Percentiles rank a stretch among this genome's conserved stretches.
Conservation (phyloP, 768 basidiomycete species). For the Ramaria sp. region DNA sequence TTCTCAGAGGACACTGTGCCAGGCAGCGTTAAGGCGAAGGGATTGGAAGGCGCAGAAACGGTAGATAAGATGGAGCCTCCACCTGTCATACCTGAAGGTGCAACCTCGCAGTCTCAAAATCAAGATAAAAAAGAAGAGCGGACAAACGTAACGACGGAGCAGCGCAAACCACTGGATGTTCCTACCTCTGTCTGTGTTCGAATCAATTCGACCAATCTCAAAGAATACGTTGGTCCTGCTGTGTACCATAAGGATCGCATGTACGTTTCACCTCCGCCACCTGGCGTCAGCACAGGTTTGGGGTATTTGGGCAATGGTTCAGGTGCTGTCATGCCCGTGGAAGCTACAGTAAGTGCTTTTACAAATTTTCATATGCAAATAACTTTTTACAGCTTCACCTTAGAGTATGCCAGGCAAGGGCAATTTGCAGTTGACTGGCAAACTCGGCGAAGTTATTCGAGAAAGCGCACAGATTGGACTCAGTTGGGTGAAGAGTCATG, state of each 20-base stretch:
- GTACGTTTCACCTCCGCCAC: constrained; percentile 70
- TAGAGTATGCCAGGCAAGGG: constrained; percentile 98
- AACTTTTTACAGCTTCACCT: background rate
- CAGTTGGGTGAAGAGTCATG: constrained; percentile 88
- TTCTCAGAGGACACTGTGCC: constrained; percentile 47
- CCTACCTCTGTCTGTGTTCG: constrained; percentile 68
- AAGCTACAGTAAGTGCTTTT: constrained; percentile 64
- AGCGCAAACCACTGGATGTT: constrained; percentile 71
- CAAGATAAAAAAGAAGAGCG: constrained; percentile 23
- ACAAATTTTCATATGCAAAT: background rate
- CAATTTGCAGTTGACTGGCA: constrained; percentile 83
- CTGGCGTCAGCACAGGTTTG: constrained; percentile 89
- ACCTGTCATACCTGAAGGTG: constrained; percentile 19
- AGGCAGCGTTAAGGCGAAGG: constrained; percentile 13
- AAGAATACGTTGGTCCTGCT: constrained; percentile 94
- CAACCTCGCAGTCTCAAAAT: constrained; percentile 15
- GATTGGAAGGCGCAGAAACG: constrained; percentile 18
- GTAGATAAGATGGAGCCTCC: constrained; percentile 44
- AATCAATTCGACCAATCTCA: constrained; percentile 79
- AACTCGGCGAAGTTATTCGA: constrained; percentile 95
- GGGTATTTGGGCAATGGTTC: constrained; percentile 96
- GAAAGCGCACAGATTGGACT: constrained; percentile 94
- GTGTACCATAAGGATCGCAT: constrained; percentile 92
- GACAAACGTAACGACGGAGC: constrained; percentile 60
- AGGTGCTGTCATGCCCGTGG: constrained; percentile 95